Base-by-base conservation (phyloP, 2,329 filamentous ascomycete genomes). In the Ophiostoma fasciatum region DNA sequence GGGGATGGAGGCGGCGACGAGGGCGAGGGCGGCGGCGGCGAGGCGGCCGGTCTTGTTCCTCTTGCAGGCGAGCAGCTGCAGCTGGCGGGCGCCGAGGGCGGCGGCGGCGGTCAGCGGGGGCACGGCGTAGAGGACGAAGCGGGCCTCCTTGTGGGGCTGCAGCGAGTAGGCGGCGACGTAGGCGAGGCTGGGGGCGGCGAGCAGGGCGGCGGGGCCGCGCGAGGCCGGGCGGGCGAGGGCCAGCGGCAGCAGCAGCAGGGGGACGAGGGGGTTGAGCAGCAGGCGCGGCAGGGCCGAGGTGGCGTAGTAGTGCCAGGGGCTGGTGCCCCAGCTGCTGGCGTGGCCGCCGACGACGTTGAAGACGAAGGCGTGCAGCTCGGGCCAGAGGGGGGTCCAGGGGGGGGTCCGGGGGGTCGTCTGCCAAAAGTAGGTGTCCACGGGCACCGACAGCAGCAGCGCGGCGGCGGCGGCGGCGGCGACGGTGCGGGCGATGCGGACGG, bases 401-500 rank as follows among this genome's bases (percentile, higher is more conserved):
- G n/a, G n/a, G n/a, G n/a, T n/a, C n/a, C n/a, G n/a, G n/a, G n/a
- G n/a, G 10, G 4, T 13, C 7, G n/a, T 72, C 51, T 88, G 84
- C 90, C 88, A 98, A 61, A 96, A 93, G 60, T 85, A 88, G 2
- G 82, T 88, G 63, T 98, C 90, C 23, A 94, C 56, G 2, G 74
- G 68, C 12, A 94, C 64, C 0, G 85, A 85, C 25, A 78, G 58
- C 11, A 62, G 45, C 2, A 96, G 66, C 1, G 82, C 78, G 30
- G 78, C 58, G n/a, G 67, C 26, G 13, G 77, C 70, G 18, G 83
- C 78, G 6, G 65, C 55, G 13, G 78, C 33, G 14, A 84, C 82
- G 14, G 81, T 70, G 13, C 70, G 27, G 74, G 63, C 11, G 11
- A 28, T 19, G n/a, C n/a, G n/a, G n/a, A n/a, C 18, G 15, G 20